Conservation (phyloP, 1,139 yeast species). For the Hansenula sp. region DNA sequence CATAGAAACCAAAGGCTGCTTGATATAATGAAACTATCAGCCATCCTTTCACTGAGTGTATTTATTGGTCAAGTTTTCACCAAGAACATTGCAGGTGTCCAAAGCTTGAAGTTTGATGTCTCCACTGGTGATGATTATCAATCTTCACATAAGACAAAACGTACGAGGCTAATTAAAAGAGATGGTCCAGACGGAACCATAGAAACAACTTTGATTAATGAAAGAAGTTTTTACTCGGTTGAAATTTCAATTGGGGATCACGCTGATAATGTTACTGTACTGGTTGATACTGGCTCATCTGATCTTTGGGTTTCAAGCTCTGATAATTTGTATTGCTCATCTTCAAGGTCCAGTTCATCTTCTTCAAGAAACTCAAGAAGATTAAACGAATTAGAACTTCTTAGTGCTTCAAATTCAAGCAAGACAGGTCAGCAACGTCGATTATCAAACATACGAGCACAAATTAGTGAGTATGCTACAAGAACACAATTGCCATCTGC, state of each 20-base stretch:
- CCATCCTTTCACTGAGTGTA: neutral
- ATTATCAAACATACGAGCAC: too few relatives aligned
- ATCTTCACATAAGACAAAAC: slow-evolving; percentile 17
- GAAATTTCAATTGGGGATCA: slow-evolving; percentile 50
- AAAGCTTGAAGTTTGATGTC: slow-evolving; percentile 17
- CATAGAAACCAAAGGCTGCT: too few relatives aligned
- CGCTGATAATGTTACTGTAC: slow-evolving; percentile 44
- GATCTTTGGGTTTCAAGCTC: slow-evolving; percentile 56
- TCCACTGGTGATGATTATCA: slow-evolving; percentile 24
- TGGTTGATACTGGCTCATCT: slow-evolving; percentile 68
- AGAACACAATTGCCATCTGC: neutral
- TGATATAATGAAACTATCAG: too few relatives aligned
- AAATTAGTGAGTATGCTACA: neutral
- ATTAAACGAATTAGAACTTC: neutral
- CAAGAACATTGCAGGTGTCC: slow-evolving; percentile 13
- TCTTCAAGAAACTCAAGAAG: neutral
- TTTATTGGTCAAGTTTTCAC: neutral
- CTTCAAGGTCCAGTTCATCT: neutral
- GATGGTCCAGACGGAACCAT: slow-evolving; percentile 32
- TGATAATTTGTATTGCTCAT: slow-evolving; percentile 17
- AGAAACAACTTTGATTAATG: slow-evolving; percentile 38
- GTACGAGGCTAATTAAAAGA: slow-evolving; percentile 31
- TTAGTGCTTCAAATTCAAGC: neutral
- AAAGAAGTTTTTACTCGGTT: slow-evolving; percentile 46
- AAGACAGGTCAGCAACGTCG: neutral